These are phyloP conservation scores for Trichaptum fuscoviolaceum DNA, from an alignment of 768 basidiomycete genomes.

Conservation along the genomic window DNA sequence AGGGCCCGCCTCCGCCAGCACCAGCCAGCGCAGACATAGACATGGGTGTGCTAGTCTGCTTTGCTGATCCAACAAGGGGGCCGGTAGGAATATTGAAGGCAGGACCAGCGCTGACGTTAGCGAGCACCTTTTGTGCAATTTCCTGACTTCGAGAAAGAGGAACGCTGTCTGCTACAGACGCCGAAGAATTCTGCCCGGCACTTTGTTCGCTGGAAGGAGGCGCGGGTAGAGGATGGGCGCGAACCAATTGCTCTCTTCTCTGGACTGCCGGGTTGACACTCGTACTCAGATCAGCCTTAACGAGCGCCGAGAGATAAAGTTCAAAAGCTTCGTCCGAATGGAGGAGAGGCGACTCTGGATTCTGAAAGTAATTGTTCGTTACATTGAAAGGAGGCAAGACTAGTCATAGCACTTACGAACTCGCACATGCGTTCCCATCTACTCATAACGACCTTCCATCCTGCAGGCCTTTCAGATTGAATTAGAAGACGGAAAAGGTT, in stretches of 20 bases:
- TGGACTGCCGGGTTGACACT: constrained; percentile 63
- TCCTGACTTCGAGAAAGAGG: constrained; percentile 19
- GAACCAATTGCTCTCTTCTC: constrained; percentile 45
- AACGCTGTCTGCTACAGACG: background rate
- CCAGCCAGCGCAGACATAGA: constrained; percentile 35
- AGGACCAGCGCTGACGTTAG: constrained; percentile 4
- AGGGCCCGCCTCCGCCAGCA: constrained; percentile 37
- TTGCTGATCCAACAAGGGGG: constrained; percentile 30
- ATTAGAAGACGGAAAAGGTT: constrained; percentile 62
- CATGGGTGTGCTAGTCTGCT: constrained; percentile 22
- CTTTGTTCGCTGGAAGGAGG: background rate
- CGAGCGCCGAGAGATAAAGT: constrained; percentile 65
- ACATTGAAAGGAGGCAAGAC: constrained; percentile 8
- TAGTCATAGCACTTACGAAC: constrained; percentile 53
- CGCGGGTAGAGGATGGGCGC: background rate
- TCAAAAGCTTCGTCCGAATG: constrained; percentile 69
- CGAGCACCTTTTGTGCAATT: constrained; percentile 6
- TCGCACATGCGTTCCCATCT: constrained; percentile 83
- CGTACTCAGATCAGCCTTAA: constrained; percentile 49
- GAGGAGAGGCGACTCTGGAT: constrained; percentile 62
- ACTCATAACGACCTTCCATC: constrained; percentile 65
- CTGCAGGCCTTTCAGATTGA: constrained; percentile 59
- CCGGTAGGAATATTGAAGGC: background rate
- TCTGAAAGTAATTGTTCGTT: constrained; percentile 34
- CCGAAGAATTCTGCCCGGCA: background rate